These are phyloP conservation scores for Tuber umbilicatum DNA, from an alignment of 495 filamentous ascomycete genomes.

Conservation along the genomic window DNA sequence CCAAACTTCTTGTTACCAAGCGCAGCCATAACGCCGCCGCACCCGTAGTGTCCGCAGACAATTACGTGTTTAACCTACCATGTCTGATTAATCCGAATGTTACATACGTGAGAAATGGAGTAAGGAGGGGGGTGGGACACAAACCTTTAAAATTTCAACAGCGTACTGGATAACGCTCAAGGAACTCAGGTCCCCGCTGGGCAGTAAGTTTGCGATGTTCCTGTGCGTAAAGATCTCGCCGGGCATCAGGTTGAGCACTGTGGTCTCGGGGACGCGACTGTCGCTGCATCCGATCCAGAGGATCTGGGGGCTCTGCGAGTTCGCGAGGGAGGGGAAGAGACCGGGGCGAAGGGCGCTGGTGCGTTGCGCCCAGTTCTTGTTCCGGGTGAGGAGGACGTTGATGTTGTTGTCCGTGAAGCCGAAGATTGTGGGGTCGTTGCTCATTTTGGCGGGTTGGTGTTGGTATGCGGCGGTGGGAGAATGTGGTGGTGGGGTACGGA, in stretches of 20 bases:
- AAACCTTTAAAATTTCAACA: conserved; percentile 52
- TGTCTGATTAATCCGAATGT: background rate
- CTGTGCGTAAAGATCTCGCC: conserved; percentile 59
- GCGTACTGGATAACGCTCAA: conserved; percentile 61
- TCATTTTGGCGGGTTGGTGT: background rate
- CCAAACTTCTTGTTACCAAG: conserved; percentile 55
- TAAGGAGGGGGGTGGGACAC: conserved; percentile 11
- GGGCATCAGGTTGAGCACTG: conserved; percentile 54
- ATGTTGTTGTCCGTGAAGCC: conserved; percentile 31
- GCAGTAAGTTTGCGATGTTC: conserved; percentile 60
- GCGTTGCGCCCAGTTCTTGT: conserved; percentile 52
- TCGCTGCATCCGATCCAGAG: conserved; percentile 63
- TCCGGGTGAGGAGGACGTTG: conserved; percentile 53
- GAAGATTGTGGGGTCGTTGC: conserved; percentile 16
- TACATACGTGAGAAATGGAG: background rate
- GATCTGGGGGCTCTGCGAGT: conserved; percentile 54
- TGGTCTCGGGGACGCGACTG: conserved; percentile 57
- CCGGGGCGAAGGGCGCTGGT: conserved; percentile 50
- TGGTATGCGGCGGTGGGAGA: background rate
- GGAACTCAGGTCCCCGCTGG: conserved; percentile 54
- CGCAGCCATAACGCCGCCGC: conserved; percentile 58
- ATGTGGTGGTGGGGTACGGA: too few species aligned
- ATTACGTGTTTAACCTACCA: conserved; percentile 53
- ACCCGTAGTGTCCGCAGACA: conserved; percentile 60
- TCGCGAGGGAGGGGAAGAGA: conserved; percentile 51